phyloP scores from a whole-genome alignment of 331 rosid species.

The Pyracantha coccinea region DNA sequence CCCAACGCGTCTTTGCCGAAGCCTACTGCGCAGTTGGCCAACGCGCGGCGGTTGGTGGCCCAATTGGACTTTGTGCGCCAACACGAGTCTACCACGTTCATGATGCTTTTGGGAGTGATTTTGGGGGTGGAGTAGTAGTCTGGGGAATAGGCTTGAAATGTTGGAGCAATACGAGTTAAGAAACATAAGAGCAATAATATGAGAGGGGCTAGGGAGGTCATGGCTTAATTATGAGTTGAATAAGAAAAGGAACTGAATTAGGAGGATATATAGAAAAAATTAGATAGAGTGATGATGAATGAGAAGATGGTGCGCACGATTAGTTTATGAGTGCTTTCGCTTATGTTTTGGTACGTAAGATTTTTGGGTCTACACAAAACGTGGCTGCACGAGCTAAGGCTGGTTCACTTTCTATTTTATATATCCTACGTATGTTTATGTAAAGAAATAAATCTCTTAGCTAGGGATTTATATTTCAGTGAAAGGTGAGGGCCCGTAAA shows the following conservation, averaged over 20 bases:
- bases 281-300: background rate
- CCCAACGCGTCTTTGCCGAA: conserved; percentile 69
- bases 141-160: conserved; percentile 10
- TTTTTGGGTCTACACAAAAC: conserved; percentile 22
- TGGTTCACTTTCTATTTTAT: conserved; percentile 8
- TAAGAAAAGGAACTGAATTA: background rate
- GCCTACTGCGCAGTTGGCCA: conserved; percentile 65
- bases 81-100: conserved; percentile 66
- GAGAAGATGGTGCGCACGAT: conserved; percentile 59
- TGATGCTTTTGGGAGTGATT: background rate
- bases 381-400: conserved; percentile 48
- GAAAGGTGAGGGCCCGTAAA: background rate
- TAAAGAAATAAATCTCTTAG: background rate
- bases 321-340: background rate
- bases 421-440: background rate
- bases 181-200: conserved; percentile 23
- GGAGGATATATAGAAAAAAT: conserved; percentile 1
- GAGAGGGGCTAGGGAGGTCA: conserved; percentile 35
- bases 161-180: conserved; percentile 19
- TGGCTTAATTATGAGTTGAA: background rate
- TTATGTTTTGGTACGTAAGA: conserved; percentile 2
- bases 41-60: conserved; percentile 47
- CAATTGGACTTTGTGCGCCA: conserved; percentile 53
- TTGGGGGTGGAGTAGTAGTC: conserved; percentile 1
- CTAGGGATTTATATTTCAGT: background rate